Evolutionary conservation across 331 rosid genomes (phyloP).

Genomic region (Stylosanthes scabra): DNA sequence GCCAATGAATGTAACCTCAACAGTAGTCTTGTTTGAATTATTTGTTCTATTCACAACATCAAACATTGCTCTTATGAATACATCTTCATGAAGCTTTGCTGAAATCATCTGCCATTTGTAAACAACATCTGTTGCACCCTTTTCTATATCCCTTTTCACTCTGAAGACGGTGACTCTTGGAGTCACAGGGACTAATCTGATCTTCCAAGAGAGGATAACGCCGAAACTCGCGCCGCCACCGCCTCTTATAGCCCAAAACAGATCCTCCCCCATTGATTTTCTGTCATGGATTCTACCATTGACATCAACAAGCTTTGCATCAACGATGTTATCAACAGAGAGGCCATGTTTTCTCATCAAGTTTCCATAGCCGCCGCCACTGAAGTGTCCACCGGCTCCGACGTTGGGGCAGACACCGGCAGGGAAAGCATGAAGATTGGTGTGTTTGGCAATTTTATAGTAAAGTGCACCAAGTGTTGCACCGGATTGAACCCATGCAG

Average conservation of each 20-base stretch:
- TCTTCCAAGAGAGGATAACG: constrained; percentile 48
- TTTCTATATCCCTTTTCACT: constrained; percentile 23
- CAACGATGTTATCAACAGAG: constrained; percentile 47
- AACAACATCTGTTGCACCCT: constrained; percentile 34
- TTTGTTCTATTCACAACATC: constrained; percentile 22
- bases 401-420: constrained; percentile 35
- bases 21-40: constrained; percentile 6
- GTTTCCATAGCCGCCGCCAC: constrained; percentile 49
- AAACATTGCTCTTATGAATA: constrained; percentile 40
- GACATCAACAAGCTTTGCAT: constrained; percentile 41
- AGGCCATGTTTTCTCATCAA: constrained; percentile 50
- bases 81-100: constrained; percentile 26
- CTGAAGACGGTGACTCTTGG: constrained; percentile 40
- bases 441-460: constrained; percentile 21
- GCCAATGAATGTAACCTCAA: constrained; percentile 36
- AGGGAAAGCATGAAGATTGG: constrained; percentile 36
- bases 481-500: constrained; percentile 42
- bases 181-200: constrained; percentile 37
- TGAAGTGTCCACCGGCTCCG: constrained; percentile 41
- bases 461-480: constrained; percentile 46
- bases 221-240: constrained; percentile 54
- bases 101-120: constrained; percentile 45
- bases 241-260: constrained; percentile 53
- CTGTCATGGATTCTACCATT: constrained; percentile 41
- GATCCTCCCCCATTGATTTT: constrained; percentile 47